Evolutionary conservation across 176 grass and related monocot genomes (phyloP), one percentile per base, ranked within the genome.

Genomic region (Carex littledalei): DNA sequence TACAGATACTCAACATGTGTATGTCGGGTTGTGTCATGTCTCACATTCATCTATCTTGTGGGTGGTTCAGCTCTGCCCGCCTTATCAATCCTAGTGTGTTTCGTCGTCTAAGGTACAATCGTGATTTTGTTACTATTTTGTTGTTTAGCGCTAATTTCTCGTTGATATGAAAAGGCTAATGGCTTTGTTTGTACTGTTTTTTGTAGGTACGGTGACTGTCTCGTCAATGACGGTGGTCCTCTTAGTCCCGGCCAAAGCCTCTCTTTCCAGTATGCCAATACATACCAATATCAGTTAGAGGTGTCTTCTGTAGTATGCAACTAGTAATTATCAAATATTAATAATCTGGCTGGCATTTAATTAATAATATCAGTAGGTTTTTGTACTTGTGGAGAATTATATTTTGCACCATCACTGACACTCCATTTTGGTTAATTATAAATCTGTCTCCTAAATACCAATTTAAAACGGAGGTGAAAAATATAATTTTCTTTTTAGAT

Each of bases 51-150:
- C 39, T 89, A 39, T 72, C 84, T 41, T 89, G 88, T 4, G 88
- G 88, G 10, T 89, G 88, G 88, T 89, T 89, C 88, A 89, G 88
- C 84, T 89, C 88, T 11, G 88, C 88, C 8, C 84, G 88, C 16
- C 84, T 89, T n/a, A 69, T 89, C 37, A 86, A 89, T 17, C 88
- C 88, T 14, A 70, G 78, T 22, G 24, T 89, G 0, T 89, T 89
- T 85, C 88, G 88, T 41, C 88, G 84, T 16, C 24, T 89, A 77
- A 50, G 39, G 70, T 86, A 54, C 8, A 22, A 20, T 26, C 1
- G 3, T 31, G 13, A 59, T 79, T 73, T 35, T 13, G 0, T 4
- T 24, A 18, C n/a, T 45, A 18, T 45, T 64, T 1, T 58, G 6
- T 5, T 39, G 2, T 62, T 24, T 11, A 22, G 12, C 3, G 3